Conservation (phyloP, 2,329 filamentous ascomycete species). For the Hypoxylon sp. region DNA sequence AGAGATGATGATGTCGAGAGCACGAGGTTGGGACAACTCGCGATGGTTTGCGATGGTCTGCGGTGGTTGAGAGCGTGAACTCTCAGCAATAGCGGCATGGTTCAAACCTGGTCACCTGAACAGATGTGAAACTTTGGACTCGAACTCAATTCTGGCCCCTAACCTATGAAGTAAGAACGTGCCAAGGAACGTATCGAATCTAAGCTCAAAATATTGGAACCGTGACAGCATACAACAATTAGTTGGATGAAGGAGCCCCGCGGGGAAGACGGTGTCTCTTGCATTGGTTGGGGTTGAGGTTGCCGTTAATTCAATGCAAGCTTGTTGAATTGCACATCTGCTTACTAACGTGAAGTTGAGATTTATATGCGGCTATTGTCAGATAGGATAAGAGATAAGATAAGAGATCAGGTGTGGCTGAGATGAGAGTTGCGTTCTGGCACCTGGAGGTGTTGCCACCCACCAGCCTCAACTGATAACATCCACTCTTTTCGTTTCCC, state of each 20-base stretch:
- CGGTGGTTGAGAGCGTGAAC: slow-evolving; percentile 8
- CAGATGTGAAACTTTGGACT: slow-evolving; percentile 11
- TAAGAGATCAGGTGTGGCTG: too few relatives aligned
- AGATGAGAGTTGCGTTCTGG: too few relatives aligned
- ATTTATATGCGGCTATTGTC: too few relatives aligned
- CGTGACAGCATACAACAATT: neutral
- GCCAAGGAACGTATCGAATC: neutral
- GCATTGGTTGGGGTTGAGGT: too few relatives aligned
- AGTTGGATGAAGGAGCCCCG: slow-evolving; percentile 13
- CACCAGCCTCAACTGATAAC: slow-evolving; percentile 16
- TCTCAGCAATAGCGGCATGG: neutral
- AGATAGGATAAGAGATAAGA: too few relatives aligned
- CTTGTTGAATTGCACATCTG: neutral
- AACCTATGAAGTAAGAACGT: neutral
- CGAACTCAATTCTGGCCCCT: slow-evolving; percentile 10
- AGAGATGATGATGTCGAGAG: neutral
- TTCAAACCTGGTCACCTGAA: slow-evolving; percentile 3
- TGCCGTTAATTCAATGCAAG: neutral
- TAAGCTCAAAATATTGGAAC: neutral
- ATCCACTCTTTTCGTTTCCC: neutral
- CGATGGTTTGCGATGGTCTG: slow-evolving; percentile 8
- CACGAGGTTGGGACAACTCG: neutral
- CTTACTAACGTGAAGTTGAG: neutral
- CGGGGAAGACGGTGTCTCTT: slow-evolving; percentile 14
- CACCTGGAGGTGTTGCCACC: neutral